These are phyloP conservation scores for Kwoniella sp. DNA, from an alignment of 768 basidiomycete species.

Conservation along the genomic window DNA sequence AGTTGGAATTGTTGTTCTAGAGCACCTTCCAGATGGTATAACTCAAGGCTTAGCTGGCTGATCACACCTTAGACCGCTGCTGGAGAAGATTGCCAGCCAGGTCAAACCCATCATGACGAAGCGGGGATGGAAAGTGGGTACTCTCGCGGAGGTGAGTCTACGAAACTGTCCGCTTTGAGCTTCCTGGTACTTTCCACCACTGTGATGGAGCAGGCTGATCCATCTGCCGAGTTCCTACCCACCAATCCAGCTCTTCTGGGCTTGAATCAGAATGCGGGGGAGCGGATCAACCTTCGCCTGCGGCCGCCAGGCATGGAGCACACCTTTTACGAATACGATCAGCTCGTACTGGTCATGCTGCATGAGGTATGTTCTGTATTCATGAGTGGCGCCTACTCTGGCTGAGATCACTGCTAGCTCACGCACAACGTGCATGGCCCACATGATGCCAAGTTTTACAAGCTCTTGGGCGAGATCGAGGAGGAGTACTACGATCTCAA, in stretches of 20 bases:
- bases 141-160: conserved; percentile 44
- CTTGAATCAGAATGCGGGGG: conserved; percentile 62
- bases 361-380: conserved; percentile 62
- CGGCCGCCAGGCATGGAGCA: conserved; percentile 65
- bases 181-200: too few species aligned
- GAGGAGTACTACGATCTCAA: conserved; percentile 79
- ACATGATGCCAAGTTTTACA: conserved; percentile 63
- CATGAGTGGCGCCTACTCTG: neutral
- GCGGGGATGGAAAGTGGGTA: conserved; percentile 62
- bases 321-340: conserved; percentile 70
- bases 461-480: conserved; percentile 59
- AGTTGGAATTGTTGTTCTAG: neutral
- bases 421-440: conserved; percentile 85
- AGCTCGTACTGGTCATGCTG: conserved; percentile 77
- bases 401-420: conserved; percentile 55
- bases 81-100: conserved; percentile 52
- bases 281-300: conserved; percentile 77
- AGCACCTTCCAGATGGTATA: neutral
- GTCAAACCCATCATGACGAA: conserved; percentile 94
- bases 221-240: conserved; percentile 31
- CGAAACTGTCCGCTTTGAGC: too few species aligned
- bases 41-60: neutral
- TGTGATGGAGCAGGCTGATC: too few species aligned
- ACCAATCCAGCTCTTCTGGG: conserved; percentile 35
- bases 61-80: conserved; percentile 30